These are phyloP conservation scores for Paramecium sonneborni DNA, from an alignment of 73 alveolate species.

Conservation along the genomic window DNA sequence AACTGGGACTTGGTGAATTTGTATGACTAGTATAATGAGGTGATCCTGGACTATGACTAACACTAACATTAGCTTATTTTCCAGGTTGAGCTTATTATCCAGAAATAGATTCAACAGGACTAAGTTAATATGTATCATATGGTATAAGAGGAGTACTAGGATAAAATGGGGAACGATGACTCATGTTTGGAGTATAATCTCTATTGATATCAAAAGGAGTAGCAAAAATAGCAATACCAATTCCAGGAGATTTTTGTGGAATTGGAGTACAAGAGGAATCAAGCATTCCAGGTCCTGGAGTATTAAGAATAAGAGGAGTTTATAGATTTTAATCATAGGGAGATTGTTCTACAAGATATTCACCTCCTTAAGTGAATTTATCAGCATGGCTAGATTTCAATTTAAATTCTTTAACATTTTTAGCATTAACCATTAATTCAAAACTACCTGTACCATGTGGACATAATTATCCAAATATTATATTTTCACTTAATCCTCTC, in stretches of 20 bases:
- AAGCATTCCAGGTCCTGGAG: not conserved
- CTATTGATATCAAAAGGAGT: not conserved
- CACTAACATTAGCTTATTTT: not conserved
- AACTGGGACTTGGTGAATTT: conserved; percentile 41
- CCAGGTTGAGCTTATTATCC: not conserved
- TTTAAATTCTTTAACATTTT: conserved; percentile 61
- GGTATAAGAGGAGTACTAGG: not conserved
- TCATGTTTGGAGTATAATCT: not conserved
- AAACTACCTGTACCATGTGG: conserved; percentile 66
- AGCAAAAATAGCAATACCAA: not conserved
- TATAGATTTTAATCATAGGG: not conserved
- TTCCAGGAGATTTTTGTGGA: not conserved
- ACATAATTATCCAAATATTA: conserved; percentile 64
- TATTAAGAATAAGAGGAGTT: not conserved
- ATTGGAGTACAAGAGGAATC: not conserved
- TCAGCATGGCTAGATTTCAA: conserved; percentile 49
- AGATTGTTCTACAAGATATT: not conserved
- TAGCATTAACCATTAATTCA: conserved; percentile 58
- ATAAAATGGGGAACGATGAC: not conserved
- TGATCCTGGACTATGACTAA: conserved; percentile 15
- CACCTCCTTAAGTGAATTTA: not conserved
- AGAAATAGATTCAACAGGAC: not conserved
- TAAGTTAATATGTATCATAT: not conserved
- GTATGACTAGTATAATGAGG: conserved; percentile 17
- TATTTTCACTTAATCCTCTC: conserved; percentile 63